Base-by-base conservation (phyloP, 2,329 filamentous ascomycete species). In the Aspergillus nomiae region DNA sequence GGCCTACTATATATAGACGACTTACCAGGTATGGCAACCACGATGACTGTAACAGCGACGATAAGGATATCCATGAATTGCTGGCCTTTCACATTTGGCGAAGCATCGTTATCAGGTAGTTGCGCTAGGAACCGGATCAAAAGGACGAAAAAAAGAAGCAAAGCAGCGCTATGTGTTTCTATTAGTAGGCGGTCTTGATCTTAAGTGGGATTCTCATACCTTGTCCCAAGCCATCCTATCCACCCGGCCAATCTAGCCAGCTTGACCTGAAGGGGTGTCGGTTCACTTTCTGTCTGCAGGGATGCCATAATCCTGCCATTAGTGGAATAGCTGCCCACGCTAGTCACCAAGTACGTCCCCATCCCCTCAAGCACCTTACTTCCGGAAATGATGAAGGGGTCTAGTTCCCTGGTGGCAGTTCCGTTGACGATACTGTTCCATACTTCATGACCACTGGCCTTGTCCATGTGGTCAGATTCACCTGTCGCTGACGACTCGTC, bases 121-220 rank as follows among this genome's bases (percentile, higher is more conserved):
- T 85, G 80, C 55, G 88, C 91, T 6, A 93, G 82, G 74, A 96
- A 97, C 70, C 92, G 86, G 80, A 96, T 93, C 71, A 96, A 87
- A 11, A 96, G 84, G 50, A 96, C 90, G 57, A 94, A 82, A 77
- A 97, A 96, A 54, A 96, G 83, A 10, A 94, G 81, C 65, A 90
- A 91, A 51, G 92, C 91, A 61, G 85, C 80, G 56, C 73, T 73
- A 32, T 26, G 30, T 8, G 28, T 36, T 16, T 38, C 26, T 43
- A 32, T 53, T 21, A 50, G 24, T 30, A 16, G 11, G 7, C 9
- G 21, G 9, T n/a, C 30, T 5, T 48, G 12, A 16, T 21, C 28
- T 26, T 9, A 43, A 36, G 19, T 26, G 7, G 5, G 4, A 24
- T 55, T 8, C 34, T 16, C 24, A 21, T 56, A 59, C 56, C 56